Percentiles rank a stretch among this genome's conserved stretches.
Evolutionary conservation across 2,329 filamentous ascomycete genomes (phyloP).

Genomic region (Colletotrichum chlorophyti): DNA sequence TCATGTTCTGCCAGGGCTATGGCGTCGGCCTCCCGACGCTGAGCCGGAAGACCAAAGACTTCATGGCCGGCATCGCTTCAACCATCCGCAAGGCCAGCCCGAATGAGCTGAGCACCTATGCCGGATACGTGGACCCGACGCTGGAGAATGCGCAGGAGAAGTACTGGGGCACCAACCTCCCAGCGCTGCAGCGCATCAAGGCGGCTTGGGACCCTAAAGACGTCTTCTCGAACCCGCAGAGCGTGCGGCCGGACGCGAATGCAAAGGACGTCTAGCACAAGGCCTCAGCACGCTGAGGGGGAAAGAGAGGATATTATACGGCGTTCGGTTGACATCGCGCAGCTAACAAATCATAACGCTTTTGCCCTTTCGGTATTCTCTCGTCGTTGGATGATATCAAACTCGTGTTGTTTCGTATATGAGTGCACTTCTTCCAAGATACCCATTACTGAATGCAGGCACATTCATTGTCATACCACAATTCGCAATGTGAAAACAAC

Average conservation of each 20-base stretch:
- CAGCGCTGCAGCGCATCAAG: slow-evolving; percentile 56
- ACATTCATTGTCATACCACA: not conserved
- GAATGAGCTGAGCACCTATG: slow-evolving; percentile 59
- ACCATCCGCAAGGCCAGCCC: slow-evolving; percentile 46
- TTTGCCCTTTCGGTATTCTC: not conserved
- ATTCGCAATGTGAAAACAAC: not conserved
- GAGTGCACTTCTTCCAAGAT: not conserved
- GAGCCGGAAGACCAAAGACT: slow-evolving; percentile 52
- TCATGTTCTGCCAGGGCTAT: slow-evolving; percentile 70
- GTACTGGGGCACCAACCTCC: slow-evolving; percentile 64
- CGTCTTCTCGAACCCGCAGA: slow-evolving; percentile 66
- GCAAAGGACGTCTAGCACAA: slow-evolving; percentile 8
- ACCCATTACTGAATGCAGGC: slow-evolving; percentile 13
- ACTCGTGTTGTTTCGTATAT: too few species aligned
- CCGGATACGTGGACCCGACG: slow-evolving; percentile 66
- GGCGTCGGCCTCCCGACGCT: slow-evolving; percentile 57
- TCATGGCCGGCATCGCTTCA: slow-evolving; percentile 58
- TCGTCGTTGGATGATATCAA: too few species aligned
- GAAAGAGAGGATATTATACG: slow-evolving; percentile 21
- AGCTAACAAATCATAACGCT: not conserved
- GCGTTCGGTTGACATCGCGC: not conserved
- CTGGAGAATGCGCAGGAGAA: slow-evolving; percentile 52
- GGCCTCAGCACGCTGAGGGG: slow-evolving; percentile 3
- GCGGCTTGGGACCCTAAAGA: slow-evolving; percentile 57
- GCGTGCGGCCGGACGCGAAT: slow-evolving; percentile 43